Conservation (phyloP, 768 basidiomycete species). For the Floccularia luteovirens region DNA sequence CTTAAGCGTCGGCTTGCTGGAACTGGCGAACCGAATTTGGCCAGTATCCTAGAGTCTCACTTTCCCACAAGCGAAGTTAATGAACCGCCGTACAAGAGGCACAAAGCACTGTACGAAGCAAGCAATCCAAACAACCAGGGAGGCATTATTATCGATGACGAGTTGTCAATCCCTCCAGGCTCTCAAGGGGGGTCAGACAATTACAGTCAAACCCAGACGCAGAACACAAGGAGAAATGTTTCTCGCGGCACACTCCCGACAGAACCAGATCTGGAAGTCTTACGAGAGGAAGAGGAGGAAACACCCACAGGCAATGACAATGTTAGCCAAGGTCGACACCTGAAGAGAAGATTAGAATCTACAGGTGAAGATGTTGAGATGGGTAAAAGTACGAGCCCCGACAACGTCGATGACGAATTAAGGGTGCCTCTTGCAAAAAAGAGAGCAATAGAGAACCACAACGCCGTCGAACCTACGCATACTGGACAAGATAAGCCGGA, state of each 20-base stretch:
- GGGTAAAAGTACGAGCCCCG: slow-evolving; percentile 9
- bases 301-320: slow-evolving; percentile 7
- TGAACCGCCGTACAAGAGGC: slow-evolving; percentile 63
- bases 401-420: slow-evolving; percentile 1
- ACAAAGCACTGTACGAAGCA: slow-evolving; percentile 64
- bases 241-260: slow-evolving; percentile 2
- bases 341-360: slow-evolving; percentile 34
- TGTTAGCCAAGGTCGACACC: slow-evolving; percentile 14
- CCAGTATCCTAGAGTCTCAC: slow-evolving; percentile 12
- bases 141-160: slow-evolving; percentile 8
- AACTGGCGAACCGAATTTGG: slow-evolving; percentile 9
- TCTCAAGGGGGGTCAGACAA: slow-evolving; percentile 1
- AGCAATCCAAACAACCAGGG: slow-evolving; percentile 36
- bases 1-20: slow-evolving; percentile 51
- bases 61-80: slow-evolving; percentile 15
- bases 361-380: slow-evolving; percentile 29
- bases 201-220: slow-evolving; percentile 26
- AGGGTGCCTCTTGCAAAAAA: slow-evolving; percentile 25
- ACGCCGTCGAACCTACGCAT: slow-evolving; percentile 17
- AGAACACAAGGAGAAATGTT: slow-evolving; percentile 14
- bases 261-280: slow-evolving; percentile 16
- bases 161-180: slow-evolving; percentile 9
- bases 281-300: slow-evolving; percentile 55
- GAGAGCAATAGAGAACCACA: slow-evolving; percentile 31
- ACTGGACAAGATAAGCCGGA: slow-evolving; percentile 2